A percentile compares a stretch with the other conserved stretches of the same genome.
phyloP scores from a whole-genome alignment of 306 rosid genomes.

The Cicer judaicum region DNA sequence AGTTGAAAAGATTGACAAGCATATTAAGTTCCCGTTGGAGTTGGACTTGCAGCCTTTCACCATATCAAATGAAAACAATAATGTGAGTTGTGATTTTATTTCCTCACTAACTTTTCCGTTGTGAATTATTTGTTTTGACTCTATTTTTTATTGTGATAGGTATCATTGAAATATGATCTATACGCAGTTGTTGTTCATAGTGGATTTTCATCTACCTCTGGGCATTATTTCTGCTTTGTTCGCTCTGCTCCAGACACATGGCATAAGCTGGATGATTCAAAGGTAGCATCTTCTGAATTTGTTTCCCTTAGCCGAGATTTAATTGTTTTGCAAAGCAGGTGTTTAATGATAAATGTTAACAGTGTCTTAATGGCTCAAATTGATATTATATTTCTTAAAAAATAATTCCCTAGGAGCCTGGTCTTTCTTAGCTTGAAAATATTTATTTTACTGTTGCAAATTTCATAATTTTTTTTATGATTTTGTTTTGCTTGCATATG shows the following conservation, averaged over 20 bases:
- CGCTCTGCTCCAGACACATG: constrained; percentile 81
- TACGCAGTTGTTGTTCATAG: constrained; percentile 82
- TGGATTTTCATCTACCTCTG: constrained; percentile 72
- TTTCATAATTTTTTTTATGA: not conserved
- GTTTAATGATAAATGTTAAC: not conserved
- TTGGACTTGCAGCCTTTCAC: constrained; percentile 80
- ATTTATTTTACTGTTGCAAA: not conserved
- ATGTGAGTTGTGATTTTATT: constrained; percentile 56
- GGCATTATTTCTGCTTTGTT: constrained; percentile 85
- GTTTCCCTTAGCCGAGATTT: not conserved
- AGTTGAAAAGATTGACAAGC: constrained; percentile 83
- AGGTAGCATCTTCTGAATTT: constrained; percentile 54
- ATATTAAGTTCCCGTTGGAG: constrained; percentile 76
- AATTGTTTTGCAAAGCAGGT: constrained; percentile 5
- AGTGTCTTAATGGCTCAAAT: not conserved
- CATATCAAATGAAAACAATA: constrained; percentile 33
- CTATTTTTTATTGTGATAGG: constrained; percentile 53
- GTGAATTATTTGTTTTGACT: constrained; percentile 20
- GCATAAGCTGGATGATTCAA: constrained; percentile 79
- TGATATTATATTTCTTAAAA: not conserved
- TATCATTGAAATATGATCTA: constrained; percentile 68
- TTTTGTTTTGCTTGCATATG: not conserved
- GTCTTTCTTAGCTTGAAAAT: not conserved
- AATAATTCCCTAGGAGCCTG: not conserved
- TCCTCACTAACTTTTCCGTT: constrained; percentile 2